phyloP scores from a whole-genome alignment of 2,329 filamentous ascomycete species.

The Pseudocercospora fijiensis region DNA sequence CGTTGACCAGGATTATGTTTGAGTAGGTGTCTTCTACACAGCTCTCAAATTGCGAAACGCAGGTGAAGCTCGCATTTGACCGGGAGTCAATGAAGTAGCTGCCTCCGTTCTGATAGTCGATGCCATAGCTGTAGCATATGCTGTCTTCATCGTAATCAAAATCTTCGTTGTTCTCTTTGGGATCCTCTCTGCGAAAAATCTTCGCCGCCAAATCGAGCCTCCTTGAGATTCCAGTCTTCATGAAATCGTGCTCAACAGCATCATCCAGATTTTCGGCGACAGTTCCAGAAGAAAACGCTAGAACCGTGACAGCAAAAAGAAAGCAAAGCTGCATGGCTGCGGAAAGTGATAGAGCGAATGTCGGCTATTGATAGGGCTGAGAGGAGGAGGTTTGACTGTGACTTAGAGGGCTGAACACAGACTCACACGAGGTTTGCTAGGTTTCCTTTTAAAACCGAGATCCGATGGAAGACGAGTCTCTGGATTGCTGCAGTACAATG shows the following conservation, averaged over 20 bases:
- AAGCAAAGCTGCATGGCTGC: neutral
- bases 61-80: slow-evolving; percentile 45
- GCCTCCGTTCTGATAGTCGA: slow-evolving; percentile 46
- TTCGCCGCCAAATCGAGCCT: neutral
- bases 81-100: slow-evolving; percentile 49
- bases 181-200: slow-evolving; percentile 7
- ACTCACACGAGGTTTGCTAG: neutral
- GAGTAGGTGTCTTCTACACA: slow-evolving; percentile 45
- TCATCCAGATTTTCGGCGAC: neutral
- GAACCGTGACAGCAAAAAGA: neutral
- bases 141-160: slow-evolving; percentile 6
- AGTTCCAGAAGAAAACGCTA: neutral
- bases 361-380: neutral
- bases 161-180: slow-evolving; percentile 16
- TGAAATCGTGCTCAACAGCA: neutral
- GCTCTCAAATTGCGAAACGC: slow-evolving; percentile 46
- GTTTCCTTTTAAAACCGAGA: neutral
- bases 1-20: slow-evolving; percentile 43
- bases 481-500: neutral
- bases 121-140: slow-evolving; percentile 34
- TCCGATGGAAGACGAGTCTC: neutral
- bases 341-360: neutral
- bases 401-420: neutral
- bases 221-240: neutral
- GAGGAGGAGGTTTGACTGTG: neutral